Evolutionary conservation across 768 basidiomycete genomes (phyloP).

Genomic region (Chalciporus pseudorubinellus): DNA sequence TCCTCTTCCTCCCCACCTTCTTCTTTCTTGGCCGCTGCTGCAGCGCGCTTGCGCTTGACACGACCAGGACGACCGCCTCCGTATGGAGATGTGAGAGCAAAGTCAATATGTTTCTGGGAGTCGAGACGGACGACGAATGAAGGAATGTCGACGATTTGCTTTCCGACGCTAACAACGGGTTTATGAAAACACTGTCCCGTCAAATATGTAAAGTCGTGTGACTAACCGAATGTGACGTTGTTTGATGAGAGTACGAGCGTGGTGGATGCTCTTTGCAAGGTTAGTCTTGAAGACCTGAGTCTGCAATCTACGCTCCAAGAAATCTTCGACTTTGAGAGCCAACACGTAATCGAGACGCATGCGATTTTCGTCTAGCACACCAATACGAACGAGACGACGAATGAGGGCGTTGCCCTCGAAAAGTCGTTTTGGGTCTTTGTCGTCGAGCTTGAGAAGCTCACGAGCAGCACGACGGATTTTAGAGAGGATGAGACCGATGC

Average conservation of each 20-base stretch:
- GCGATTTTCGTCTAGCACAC: constrained; percentile 97
- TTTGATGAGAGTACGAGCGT: constrained; percentile 96
- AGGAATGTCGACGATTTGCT: constrained; percentile 98
- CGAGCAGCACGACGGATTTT: constrained; percentile 99
- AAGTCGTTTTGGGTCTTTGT: constrained; percentile 98
- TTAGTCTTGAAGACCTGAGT: constrained; percentile 99
- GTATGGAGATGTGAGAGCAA: constrained; percentile 93
- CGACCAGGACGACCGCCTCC: constrained; percentile 94
- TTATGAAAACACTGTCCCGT: neutral
- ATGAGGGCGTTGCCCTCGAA: constrained; percentile 99
- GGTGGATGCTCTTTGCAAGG: constrained; percentile 97
- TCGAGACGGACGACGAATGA: constrained; percentile 99
- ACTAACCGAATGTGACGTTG: constrained; percentile 96
- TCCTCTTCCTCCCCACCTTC: constrained; percentile 89
- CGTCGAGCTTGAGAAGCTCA: constrained; percentile 99
- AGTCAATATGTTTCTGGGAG: constrained; percentile 99
- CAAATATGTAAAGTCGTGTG: neutral
- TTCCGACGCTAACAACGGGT: constrained; percentile 72
- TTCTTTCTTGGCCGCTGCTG: constrained; percentile 87
- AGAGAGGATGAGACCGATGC: constrained; percentile 95
- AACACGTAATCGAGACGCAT: constrained; percentile 99
- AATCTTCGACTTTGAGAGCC: constrained; percentile 98
- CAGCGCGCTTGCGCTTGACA: constrained; percentile 97
- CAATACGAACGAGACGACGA: constrained; percentile 95
- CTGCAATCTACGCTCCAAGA: constrained; percentile 98